Evolutionary conservation across 306 rosid species (phyloP).

Genomic region (Cucumis melo): DNA sequence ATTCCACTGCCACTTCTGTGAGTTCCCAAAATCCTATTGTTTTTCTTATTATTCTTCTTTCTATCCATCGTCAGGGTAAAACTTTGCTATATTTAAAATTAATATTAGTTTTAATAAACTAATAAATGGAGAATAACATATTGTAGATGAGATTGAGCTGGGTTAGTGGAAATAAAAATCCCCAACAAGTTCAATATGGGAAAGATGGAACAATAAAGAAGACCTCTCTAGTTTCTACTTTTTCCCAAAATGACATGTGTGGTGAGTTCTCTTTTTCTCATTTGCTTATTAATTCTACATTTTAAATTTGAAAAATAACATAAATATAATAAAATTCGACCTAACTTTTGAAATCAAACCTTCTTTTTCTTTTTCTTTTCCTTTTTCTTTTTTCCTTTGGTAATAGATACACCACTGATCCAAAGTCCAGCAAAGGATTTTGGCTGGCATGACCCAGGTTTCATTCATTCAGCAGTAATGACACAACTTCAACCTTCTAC

Average conservation of each 20-base stretch:
- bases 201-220: slow-evolving; percentile 26
- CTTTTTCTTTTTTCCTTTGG: background rate
- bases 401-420: slow-evolving; percentile 16
- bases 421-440: slow-evolving; percentile 85
- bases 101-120: no score
- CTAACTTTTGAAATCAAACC: no score
- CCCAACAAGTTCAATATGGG: slow-evolving; percentile 58
- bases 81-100: no score
- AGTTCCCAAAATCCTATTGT: background rate
- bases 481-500: slow-evolving; percentile 62
- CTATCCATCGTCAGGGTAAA: no score
- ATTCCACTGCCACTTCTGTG: slow-evolving; percentile 61
- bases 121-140: no score
- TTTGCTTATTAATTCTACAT: no score
- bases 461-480: slow-evolving; percentile 76
- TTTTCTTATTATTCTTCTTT: no score
- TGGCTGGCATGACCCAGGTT: slow-evolving; percentile 98
- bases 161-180: slow-evolving; percentile 66
- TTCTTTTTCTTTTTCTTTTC: no score
- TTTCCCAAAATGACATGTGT: slow-evolving; percentile 62
- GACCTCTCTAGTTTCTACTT: slow-evolving; percentile 49
- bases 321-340: no score
- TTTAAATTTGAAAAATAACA: no score
- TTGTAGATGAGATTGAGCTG: slow-evolving; percentile 62
- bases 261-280: slow-evolving; percentile 26